Base-by-base conservation (phyloP, 192 early-diverging fungal genomes). In the Dispira parvispora region DNA sequence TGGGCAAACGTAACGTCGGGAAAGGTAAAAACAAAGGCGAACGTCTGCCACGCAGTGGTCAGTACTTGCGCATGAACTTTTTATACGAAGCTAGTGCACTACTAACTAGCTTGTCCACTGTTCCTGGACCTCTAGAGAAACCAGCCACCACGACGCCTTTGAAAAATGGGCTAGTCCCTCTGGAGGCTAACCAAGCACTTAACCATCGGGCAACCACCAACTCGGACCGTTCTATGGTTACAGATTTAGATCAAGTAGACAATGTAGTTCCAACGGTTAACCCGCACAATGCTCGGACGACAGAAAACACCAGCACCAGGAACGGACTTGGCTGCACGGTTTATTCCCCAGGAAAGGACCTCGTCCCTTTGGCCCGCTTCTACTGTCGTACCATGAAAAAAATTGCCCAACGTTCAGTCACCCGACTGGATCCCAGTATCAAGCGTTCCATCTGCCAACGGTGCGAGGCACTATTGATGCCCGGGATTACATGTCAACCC, bases 401-500 rank as follows among this genome's bases (percentile, higher is more conserved):
- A 18, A 73, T 84, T 16, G 74, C 73, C 4, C 67, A 68, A 63
- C 73, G 75, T 20, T 66, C 76, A 44, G 82, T 84, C 11, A 65
- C 80, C 11, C 70, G 82, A 16, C 52, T 80, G 81, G 82, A 74
- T 57, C 82, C 82, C 12, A 46, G 49, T 12, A 64, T 84, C 32
- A 84, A 84, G 63, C 68, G 80, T 43, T 65, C 63, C 6, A 67
- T 82, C 43, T 84, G 82, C 64, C 72, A 74, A 57, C 68, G 72
- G 16, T 84, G 82, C 52, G 77, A 82, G 18, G 68, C 75, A 18
- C 25, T 80, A 0, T 45, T 80, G 55, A 47, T 84, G 18, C 82
- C 82, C 8, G 78, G 71, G 14, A 50, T 80, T 9, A 82, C 77
- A 25, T 18, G 58, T 25, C 58, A 44, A 16, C 14, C 18, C 10